These are phyloP conservation scores for Paulownia fortunei DNA, from an alignment of 257 asterid genomes.

Conservation along the genomic window DNA sequence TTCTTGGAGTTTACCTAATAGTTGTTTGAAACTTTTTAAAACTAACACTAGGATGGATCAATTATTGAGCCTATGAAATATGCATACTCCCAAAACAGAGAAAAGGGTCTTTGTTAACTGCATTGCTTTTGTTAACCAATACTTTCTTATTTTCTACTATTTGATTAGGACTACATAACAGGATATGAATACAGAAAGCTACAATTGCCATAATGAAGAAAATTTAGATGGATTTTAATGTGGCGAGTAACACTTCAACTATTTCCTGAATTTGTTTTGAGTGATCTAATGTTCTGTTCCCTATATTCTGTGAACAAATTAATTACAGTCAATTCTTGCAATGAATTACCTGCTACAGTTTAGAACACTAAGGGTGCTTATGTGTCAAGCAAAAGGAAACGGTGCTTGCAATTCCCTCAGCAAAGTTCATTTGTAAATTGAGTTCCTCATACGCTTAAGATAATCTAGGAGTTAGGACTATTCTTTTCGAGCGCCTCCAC, in stretches of 20 bases:
- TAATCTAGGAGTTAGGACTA: no score
- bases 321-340: not conserved
- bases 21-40: no score
- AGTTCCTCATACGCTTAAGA: not conserved
- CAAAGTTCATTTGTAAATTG: not conserved
- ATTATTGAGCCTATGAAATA: not conserved
- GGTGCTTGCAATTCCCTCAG: not conserved
- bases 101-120: not conserved
- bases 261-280: no score
- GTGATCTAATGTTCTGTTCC: no score
- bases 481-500: no score
- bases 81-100: not conserved
- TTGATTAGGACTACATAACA: not conserved
- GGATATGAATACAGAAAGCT: not conserved
- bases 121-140: not conserved
- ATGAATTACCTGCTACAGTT: not conserved
- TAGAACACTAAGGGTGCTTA: not conserved
- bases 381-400: not conserved
- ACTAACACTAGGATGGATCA: not conserved
- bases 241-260: not conserved
- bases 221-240: not conserved
- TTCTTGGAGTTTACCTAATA: no score
- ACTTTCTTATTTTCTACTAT: not conserved
- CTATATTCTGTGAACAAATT: not conserved
- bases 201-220: not conserved